Base-by-base conservation (phyloP, 2,329 filamentous ascomycete genomes). In the Fusarium buxicola region DNA sequence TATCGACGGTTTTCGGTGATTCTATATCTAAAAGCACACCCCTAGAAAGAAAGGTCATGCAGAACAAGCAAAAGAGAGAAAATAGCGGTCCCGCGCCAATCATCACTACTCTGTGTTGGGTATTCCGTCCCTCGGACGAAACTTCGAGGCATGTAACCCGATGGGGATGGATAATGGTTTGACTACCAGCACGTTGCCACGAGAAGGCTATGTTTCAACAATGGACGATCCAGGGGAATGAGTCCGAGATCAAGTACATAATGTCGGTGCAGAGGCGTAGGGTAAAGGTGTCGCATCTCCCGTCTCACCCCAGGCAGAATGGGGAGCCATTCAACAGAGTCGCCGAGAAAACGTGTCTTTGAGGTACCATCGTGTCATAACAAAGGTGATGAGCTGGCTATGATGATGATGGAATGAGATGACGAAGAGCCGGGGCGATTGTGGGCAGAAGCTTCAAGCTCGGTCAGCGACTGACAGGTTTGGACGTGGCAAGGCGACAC, bases 381-480 rank as follows among this genome's bases (percentile, higher is more conserved):
- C 54, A 57, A 52, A 56, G 43, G 48, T 47, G 60, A 65, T 70
- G 65, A 64, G 67, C 46, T 70, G 65, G 67, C 65, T 59, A 52
- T 57, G 50, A 68, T 63, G 55, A 67, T 62, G 60, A 38, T 63
- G 51, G 53, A 55, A 70, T 68, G 54, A 48, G 46, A 49, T 32
- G 48, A 43, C 41, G 32, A 36, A 48, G 34, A 21, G 11, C 27
- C 18, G 50, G 54, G 31, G 35, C 46, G 30, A 47, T 21, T 51
- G 36, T 51, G 39, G 50, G 39, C 32, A 38, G 46, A 57, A 47
- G 34, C 55, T 44, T 44, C 53, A 57, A 48, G 57, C 53, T 58
- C 48, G 55, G 51, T 60, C 58, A 63, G 54, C 60, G 55, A 66
- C 62, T 57, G 58, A 59, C 27, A 47, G 39, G 11, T 34, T 47